Evolutionary conservation across 192 early-diverging fungal genomes (phyloP).

Genomic region (Entomortierella chlamydospora): DNA sequence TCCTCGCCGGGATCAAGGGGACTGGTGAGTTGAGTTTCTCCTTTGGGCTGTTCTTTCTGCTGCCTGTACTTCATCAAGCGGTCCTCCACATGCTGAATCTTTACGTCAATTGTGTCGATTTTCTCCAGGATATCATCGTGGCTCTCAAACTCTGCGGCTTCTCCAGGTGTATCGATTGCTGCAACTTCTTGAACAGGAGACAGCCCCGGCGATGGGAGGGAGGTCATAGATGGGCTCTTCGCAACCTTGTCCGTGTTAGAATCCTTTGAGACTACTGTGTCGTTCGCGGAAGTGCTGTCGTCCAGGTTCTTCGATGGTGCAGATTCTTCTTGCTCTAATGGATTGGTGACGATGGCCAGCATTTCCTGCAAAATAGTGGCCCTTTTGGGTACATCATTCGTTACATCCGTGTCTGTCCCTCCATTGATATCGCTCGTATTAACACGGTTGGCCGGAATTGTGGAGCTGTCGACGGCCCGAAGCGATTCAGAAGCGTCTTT

Average conservation of each 20-base stretch:
- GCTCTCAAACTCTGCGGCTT: slow-evolving; percentile 19
- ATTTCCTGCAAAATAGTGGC: background rate
- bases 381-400: background rate
- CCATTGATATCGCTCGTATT: background rate
- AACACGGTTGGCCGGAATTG: too few species aligned
- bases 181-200: slow-evolving; percentile 4
- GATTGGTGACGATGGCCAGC: background rate
- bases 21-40: background rate
- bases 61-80: slow-evolving; percentile 13
- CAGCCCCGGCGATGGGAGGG: slow-evolving; percentile 21
- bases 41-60: slow-evolving; percentile 3
- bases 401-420: background rate
- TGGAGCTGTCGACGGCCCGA: too few species aligned
- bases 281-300: background rate
- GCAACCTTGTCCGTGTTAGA: background rate
- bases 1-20: background rate
- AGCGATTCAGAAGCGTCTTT: too few species aligned
- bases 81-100: slow-evolving; percentile 31
- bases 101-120: slow-evolving; percentile 47
- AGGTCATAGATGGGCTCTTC: slow-evolving; percentile 20
- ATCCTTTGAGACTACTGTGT: background rate
- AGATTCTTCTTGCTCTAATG: background rate
- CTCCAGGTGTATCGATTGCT: background rate
- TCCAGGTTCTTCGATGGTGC: background rate
- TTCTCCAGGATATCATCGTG: slow-evolving; percentile 34